phyloP scores from a whole-genome alignment of 2,329 filamentous ascomycete species.

The Claviceps sp. region DNA sequence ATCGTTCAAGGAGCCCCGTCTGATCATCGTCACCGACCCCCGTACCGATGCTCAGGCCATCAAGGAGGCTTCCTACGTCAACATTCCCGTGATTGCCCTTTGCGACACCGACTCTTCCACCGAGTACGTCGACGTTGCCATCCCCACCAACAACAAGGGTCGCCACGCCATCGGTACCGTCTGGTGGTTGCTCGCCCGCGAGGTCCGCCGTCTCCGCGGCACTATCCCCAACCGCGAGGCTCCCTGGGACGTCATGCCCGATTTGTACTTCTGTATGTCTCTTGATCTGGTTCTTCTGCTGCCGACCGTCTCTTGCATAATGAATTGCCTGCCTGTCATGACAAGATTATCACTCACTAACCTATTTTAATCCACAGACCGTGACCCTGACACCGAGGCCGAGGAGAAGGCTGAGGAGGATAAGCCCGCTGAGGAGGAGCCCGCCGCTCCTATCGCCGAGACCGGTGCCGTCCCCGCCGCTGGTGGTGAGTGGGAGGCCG shows the following conservation, averaged over 20 bases:
- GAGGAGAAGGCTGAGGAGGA: constrained; percentile 97
- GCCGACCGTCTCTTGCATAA: background rate
- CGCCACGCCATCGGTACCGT: constrained; percentile 95
- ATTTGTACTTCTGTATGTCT: constrained; percentile 90
- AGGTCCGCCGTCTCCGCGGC: constrained; percentile 96
- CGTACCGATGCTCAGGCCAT: constrained; percentile 99
- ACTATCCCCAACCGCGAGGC: constrained; percentile 92
- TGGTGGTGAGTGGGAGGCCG: constrained; percentile 74
- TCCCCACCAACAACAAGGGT: constrained; percentile 99
- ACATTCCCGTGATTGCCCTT: constrained; percentile 98
- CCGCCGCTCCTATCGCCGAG: constrained; percentile 65
- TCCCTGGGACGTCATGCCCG: constrained; percentile 98
- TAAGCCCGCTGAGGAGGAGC: constrained; percentile 72
- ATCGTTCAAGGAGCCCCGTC: constrained; percentile 99
- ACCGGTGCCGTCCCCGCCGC: constrained; percentile 54
- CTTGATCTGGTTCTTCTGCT: background rate
- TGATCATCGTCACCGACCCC: constrained; percentile 98
- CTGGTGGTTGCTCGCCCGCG: constrained; percentile 99
- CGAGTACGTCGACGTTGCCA: constrained; percentile 98
- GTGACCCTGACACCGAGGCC: constrained; percentile 98
- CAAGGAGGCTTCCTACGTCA: constrained; percentile 99
- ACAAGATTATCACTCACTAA: constrained; percentile 6
- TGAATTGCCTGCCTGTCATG: background rate
- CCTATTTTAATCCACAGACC: constrained; percentile 41
- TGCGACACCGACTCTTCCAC: constrained; percentile 99